Evolutionary conservation across 805 yeast genomes (phyloP), one percentile per base, ranked within the genome.

Genomic region (Starmerella bombi): DNA sequence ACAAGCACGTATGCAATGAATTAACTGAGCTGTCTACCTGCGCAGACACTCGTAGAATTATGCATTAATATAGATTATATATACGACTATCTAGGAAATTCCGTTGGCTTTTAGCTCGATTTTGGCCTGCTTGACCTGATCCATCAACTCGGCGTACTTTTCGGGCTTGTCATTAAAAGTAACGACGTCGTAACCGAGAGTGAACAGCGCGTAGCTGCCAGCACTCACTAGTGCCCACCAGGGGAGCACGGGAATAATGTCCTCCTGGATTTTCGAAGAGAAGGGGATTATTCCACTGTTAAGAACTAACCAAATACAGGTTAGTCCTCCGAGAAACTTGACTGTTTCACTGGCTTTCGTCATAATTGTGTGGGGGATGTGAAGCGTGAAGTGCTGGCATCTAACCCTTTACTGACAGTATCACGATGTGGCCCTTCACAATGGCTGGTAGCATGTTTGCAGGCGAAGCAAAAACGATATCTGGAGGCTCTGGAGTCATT

Each of bases 151-250:
- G 48, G 63, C 53, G 60, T 77, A 74, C 58, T 75, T 77, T 40
- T 66, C 78, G 48, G 75, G 75, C 59, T 78, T 77, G 62, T 77
- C 81, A 49, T 77, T 75, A 64, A 77, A 75, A 1, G 82, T 72
- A 53, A 65, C 61, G 14, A 77, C 77, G 36, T 80, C 82, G 65
- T 71, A 71, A 36, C 85, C 85, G 44, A 77, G 65, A 15, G 79
- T 71, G 38, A 71, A 77, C 52, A 77, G 65, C 15, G 84, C 75
- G 53, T 75, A 78, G 30, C 79, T 64, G 22, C 85, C 85, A 57
- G 77, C 77, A 2, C 77, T 52, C 27, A 78, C 80, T 46, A 78
- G 61, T 0, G 65, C 70, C 85, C 84, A 78, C 66, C 70, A 76
- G 25, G 85, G 85, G 43, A 78, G 52, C 43, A 66, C 75, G 8